Base-by-base conservation (phyloP, 768 basidiomycete genomes). In the Pholiota microspora region DNA sequence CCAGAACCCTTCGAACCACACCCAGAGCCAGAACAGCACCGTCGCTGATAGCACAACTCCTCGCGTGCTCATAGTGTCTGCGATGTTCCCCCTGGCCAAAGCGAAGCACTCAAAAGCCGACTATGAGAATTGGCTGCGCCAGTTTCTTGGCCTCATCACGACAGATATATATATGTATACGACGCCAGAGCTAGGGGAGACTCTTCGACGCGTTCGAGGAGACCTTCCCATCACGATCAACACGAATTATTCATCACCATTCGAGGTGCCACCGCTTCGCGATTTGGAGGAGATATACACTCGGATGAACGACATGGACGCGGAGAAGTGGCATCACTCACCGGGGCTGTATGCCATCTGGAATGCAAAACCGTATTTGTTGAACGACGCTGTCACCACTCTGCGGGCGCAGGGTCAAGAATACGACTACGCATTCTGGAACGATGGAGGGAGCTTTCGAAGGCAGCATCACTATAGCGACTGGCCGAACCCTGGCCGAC, bases 401-500 rank as follows among this genome's bases (percentile, higher is more conserved):
- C 50, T 65, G 45, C 48, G 48, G 42, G 53, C 42, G 7, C 44
- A 59, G 15, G 69, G 69, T 2, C 63, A 67, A 59, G 51, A 59
- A 6, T 82, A 80, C 56, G 75, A 80, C 10, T 84, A 80, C 64
- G 79, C 73, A 2, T 84, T 84, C 56, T 85, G 82, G 83, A 75
- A 69, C 34, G 82, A 83, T 55, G 77, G 80, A 4, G 81, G 77
- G 8, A 78, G 79, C 57, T 81, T 85, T 57, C 65, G 79, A 21
- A 51, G 65, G n/a, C 60, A 69, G 1, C 79, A 83, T 64, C 55
- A 57, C 7, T 84, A 78, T 60, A 52, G 55, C 1, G 49, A 42
- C 15, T 84, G 83, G 83, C 83, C 83, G 2, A 71, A 75, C 51
- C 61, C 67, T 1, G 56, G 21, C 8, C 67, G 77, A 15, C 68